Base-by-base conservation (phyloP, 2,329 filamentous ascomycete species). In the Graphilbum sp. region DNA sequence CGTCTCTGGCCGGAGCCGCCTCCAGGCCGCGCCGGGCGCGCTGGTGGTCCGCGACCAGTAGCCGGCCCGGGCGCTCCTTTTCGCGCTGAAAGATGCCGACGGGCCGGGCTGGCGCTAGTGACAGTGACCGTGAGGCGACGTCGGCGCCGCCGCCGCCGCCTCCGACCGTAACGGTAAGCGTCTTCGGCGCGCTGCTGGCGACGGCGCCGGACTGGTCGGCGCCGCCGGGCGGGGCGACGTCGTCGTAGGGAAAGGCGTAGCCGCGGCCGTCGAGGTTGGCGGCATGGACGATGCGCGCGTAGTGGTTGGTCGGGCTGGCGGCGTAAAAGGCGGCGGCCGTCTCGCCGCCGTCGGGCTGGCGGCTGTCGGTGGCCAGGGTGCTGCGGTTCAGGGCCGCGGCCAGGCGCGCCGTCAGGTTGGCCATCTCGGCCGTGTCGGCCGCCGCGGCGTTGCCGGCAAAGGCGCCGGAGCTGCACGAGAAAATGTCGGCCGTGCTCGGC, bases 341-440 rank as follows among this genome's bases (percentile, higher is more conserved):
- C 1, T 49, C 44, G 50, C 71, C 68, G 36, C 61, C 60, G 39
- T 68, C 61, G 13, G 70, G 74, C 56, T 69, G 73, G 45, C 50
- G 48, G n/a, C 53, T 38, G 47, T 68, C 58, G 17, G 56, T 50
- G 36, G 81, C 56, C 43, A 90, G 56, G 11, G 79, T 87, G 25
- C 70, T 75, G 18, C 83, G 68, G 56, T 87, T 85, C 49, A 88
- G 72, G 1, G 78, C 80, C 1, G 83, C 82, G 0, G 78, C 70
- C 13, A 90, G 58, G n/a, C 83, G 67, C 0, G 84, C 79, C 9
- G 76, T 75, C 40, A 87, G 69, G 43, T 75, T 75, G 42, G 71
- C 68, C 51, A 66, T 63, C 49, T 64, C 56, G 36, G 58, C 59
- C 3, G 55, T 50, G 39, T 63, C 60, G 29, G 55, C 56, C 5